These are phyloP conservation scores for Mycena pura DNA, from an alignment of 768 basidiomycete genomes.

Conservation along the genomic window DNA sequence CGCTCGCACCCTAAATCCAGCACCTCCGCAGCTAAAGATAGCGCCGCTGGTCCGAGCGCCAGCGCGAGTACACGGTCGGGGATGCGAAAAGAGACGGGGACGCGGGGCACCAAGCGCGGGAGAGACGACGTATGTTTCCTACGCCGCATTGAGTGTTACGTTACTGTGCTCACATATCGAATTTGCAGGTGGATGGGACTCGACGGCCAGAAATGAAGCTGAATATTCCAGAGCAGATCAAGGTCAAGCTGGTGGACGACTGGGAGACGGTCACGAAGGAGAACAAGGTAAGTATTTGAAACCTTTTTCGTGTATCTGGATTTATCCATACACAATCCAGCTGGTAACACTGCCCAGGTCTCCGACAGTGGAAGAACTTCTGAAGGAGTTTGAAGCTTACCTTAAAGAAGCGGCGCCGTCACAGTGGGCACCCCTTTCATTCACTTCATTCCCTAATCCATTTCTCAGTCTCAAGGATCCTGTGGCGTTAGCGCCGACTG, in stretches of 20 bases:
- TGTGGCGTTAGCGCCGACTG: conserved; percentile 73
- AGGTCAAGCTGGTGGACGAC: conserved; percentile 90
- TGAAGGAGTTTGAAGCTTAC: conserved; percentile 79
- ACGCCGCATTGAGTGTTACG: not conserved
- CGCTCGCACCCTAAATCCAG: conserved; percentile 29
- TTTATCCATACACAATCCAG: conserved; percentile 46
- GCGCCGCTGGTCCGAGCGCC: conserved; percentile 30
- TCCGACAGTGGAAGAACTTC: conserved; percentile 78
- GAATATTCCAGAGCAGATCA: conserved; percentile 87
- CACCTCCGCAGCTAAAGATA: conserved; percentile 33
- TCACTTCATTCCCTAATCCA: not conserved
- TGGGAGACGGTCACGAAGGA: conserved; percentile 99
- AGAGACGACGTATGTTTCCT: conserved; percentile 69
- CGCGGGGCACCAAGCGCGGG: conserved; percentile 70
- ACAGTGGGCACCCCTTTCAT: conserved; percentile 42
- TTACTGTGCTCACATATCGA: not conserved
- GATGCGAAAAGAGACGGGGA: conserved; percentile 61
- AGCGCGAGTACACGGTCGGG: conserved; percentile 33
- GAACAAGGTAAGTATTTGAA: conserved; percentile 65
- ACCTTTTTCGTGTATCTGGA: not conserved
- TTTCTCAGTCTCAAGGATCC: conserved; percentile 69
- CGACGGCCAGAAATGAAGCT: conserved; percentile 90
- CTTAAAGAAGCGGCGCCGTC: conserved; percentile 56
- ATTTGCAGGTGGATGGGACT: conserved; percentile 61
- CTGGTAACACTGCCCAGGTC: conserved; percentile 82